A percentile compares a stretch with the other conserved stretches of the same genome.
Evolutionary conservation across 306 rosid species (phyloP).

Genomic region (Hippophae tibetana): DNA sequence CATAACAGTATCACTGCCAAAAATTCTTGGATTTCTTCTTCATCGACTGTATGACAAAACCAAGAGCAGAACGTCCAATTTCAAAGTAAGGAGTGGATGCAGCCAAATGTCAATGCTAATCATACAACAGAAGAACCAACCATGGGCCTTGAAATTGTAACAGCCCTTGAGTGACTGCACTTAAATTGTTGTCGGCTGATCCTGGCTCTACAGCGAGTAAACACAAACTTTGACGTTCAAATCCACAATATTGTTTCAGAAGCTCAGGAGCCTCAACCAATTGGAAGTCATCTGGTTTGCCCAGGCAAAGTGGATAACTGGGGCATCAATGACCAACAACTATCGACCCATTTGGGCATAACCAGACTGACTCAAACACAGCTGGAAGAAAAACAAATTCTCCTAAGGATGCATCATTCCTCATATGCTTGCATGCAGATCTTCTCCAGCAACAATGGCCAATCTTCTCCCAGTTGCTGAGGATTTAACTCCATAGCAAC

Average conservation of each 20-base stretch:
- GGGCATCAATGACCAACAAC: constrained; percentile 21
- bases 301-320: constrained; percentile 30
- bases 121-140: constrained; percentile 78
- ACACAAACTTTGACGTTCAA: constrained; percentile 28
- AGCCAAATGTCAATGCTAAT: constrained; percentile 59
- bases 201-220: constrained; percentile 38
- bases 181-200: constrained; percentile 44
- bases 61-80: constrained; percentile 43
- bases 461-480: constrained; percentile 93
- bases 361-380: constrained; percentile 35
- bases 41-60: constrained; percentile 36
- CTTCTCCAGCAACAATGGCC: constrained; percentile 89
- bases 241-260: constrained; percentile 24
- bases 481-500: constrained; percentile 97
- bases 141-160: constrained; percentile 42
- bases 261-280: constrained; percentile 29
- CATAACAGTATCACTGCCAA: constrained; percentile 65
- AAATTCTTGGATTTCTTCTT: constrained; percentile 43
- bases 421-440: constrained; percentile 71
- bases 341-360: constrained; percentile 37
- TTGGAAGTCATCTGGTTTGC: constrained; percentile 35
- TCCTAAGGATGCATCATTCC: constrained; percentile 40
- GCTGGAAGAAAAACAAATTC: constrained; percentile 29
- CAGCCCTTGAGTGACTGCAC: constrained; percentile 44
- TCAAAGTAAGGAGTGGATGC: constrained; percentile 25